These are phyloP conservation scores for Cercospora zeina DNA, from an alignment of 2,329 filamentous ascomycete genomes.

Conservation along the genomic window DNA sequence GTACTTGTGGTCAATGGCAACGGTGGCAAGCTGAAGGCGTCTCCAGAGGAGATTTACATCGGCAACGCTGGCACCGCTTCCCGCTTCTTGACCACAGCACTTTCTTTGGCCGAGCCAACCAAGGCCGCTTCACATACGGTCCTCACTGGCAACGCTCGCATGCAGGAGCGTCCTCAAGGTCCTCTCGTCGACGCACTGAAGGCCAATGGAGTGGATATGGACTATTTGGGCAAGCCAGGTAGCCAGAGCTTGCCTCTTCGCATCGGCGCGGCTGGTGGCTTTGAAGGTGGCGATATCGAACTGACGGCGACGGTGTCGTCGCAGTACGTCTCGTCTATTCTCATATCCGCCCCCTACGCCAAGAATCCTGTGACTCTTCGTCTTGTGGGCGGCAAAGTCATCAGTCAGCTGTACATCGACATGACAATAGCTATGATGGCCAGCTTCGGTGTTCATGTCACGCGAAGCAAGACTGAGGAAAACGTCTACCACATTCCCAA, in stretches of 20 bases:
- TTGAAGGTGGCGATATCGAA: constrained; percentile 84
- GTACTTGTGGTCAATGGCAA: constrained; percentile 86
- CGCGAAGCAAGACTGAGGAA: constrained; percentile 71
- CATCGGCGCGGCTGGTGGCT: constrained; percentile 77
- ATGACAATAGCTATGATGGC: constrained; percentile 99
- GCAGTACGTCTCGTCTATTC: constrained; percentile 95
- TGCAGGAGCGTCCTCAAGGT: constrained; percentile 94
- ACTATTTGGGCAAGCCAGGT: constrained; percentile 79
- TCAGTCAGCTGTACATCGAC: constrained; percentile 95
- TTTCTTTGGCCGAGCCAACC: constrained; percentile 73
- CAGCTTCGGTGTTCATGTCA: constrained; percentile 80
- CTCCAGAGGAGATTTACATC: constrained; percentile 76
- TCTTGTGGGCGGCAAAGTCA: constrained; percentile 93
- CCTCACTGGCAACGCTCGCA: constrained; percentile 88
- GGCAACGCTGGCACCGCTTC: constrained; percentile 97
- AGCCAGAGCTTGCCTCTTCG: constrained; percentile 82
- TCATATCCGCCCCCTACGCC: constrained; percentile 96
- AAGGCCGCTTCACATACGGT: constrained; percentile 66
- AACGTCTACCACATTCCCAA: constrained; percentile 94
- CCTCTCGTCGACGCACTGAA: constrained; percentile 87
- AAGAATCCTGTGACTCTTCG: constrained; percentile 88
- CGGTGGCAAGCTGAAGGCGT: constrained; percentile 80
- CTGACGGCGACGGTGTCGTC: constrained; percentile 94
- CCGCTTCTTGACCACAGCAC: constrained; percentile 88
- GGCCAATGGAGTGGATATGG: constrained; percentile 80